phyloP scores from a whole-genome alignment of 2,329 filamentous ascomycete species.

The Aurifilum marmelostoma region DNA sequence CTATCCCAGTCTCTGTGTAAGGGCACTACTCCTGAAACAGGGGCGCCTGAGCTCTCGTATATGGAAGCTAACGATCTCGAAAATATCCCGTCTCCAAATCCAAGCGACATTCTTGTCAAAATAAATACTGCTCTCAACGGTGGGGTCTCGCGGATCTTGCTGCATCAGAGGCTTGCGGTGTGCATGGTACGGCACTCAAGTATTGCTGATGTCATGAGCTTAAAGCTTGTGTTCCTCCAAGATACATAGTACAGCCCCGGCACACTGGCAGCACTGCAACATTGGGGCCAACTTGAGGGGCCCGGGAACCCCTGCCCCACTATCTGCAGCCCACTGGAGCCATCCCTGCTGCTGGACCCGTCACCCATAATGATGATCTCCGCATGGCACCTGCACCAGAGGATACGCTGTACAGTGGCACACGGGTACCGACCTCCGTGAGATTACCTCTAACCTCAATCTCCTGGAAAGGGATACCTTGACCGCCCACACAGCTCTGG shows the following conservation, averaged over 20 bases:
- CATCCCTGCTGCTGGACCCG: slow-evolving; percentile 19
- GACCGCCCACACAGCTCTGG: slow-evolving; percentile 15
- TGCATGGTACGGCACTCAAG: not conserved
- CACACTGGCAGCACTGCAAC: not conserved
- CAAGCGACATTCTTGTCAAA: not conserved
- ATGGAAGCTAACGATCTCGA: not conserved
- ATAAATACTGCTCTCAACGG: not conserved
- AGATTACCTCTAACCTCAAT: slow-evolving; percentile 31
- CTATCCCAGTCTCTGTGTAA: not conserved
- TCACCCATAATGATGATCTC: slow-evolving; percentile 13
- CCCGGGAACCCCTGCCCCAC: slow-evolving; percentile 17
- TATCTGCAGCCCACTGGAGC: slow-evolving; percentile 20
- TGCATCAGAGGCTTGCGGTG: too few species aligned
- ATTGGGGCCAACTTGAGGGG: not conserved
- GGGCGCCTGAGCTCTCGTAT: not conserved
- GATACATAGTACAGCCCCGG: not conserved
- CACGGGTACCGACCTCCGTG: slow-evolving; percentile 13
- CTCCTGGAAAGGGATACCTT: slow-evolving; percentile 28
- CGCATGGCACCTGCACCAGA: slow-evolving; percentile 18
- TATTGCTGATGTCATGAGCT: slow-evolving; percentile 3
- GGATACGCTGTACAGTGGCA: not conserved
- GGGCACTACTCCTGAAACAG: not conserved
- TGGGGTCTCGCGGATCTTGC: not conserved
- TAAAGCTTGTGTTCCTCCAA: not conserved
- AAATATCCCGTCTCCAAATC: not conserved